Percentiles rank a stretch among this genome's conserved stretches.
These are phyloP conservation scores for Aphanomyces euteiches DNA, from an alignment of 352 stramenopile genomes.

Conservation along the genomic window DNA sequence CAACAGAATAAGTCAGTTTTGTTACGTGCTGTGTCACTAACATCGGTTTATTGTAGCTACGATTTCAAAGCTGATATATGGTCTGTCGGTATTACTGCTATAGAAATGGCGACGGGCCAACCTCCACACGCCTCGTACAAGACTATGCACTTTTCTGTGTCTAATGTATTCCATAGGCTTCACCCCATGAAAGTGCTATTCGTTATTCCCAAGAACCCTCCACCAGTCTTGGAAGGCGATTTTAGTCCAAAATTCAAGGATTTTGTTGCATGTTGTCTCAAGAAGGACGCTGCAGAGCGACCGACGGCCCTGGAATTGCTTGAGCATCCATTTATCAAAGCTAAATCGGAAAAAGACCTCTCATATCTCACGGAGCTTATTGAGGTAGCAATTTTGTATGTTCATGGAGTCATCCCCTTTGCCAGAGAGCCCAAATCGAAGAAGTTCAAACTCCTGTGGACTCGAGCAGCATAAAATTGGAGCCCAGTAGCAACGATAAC, in stretches of 20 bases:
- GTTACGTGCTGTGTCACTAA: constrained; percentile 26
- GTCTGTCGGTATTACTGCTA: constrained; percentile 97
- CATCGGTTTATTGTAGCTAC: constrained; percentile 57
- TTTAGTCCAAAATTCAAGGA: constrained; percentile 80
- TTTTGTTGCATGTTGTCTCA: constrained; percentile 87
- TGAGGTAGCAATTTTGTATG: constrained; percentile 33
- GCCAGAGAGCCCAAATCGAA: constrained; percentile 26
- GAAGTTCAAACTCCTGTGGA: background rate
- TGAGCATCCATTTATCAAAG: constrained; percentile 76
- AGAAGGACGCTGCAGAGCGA: constrained; percentile 82
- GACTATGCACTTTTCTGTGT: constrained; percentile 14
- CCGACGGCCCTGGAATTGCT: constrained; percentile 82
- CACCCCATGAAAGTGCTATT: constrained; percentile 99
- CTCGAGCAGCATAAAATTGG: background rate
- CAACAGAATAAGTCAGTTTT: constrained; percentile 52
- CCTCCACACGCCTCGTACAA: constrained; percentile 88
- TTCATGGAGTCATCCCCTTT: background rate
- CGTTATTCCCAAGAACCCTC: constrained; percentile 95
- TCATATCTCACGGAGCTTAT: constrained; percentile 70
- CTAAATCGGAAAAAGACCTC: constrained; percentile 55
- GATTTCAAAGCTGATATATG: constrained; percentile 98
- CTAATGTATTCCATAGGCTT: constrained; percentile 64
- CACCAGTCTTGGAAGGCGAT: constrained; percentile 71
- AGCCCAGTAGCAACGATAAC: background rate
- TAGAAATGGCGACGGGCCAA: constrained; percentile 97